A percentile compares a stretch with the other conserved stretches of the same genome.
Evolutionary conservation across 2,329 filamentous ascomycete genomes (phyloP).

Genomic region (Penicillium sp.): DNA sequence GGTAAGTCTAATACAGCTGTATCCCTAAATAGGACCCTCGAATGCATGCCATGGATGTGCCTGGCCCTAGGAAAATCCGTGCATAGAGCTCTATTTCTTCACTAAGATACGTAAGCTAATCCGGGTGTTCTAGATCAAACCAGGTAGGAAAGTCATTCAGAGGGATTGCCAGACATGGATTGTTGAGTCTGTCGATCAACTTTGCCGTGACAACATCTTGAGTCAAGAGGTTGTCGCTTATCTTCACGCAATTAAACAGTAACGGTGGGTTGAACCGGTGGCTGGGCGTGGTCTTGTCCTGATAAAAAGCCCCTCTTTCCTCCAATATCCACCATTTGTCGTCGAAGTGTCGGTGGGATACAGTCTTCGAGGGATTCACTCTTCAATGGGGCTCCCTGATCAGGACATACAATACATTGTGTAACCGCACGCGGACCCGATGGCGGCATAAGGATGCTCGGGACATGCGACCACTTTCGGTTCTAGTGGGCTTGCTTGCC

Average conservation of each 20-base stretch:
- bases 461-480: not conserved
- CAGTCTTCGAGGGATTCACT: not conserved
- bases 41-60: not conserved
- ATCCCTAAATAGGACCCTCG: not conserved
- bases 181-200: slow-evolving; percentile 31
- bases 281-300: not conserved
- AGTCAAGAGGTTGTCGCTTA: slow-evolving; percentile 20
- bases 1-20: not conserved
- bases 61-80: not conserved
- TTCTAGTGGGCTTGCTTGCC: not conserved
- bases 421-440: not conserved
- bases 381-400: not conserved
- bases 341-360: not conserved
- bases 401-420: not conserved
- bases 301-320: not conserved
- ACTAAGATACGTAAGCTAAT: not conserved
- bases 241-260: slow-evolving; percentile 25
- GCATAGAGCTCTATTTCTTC: no score
- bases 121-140: not conserved
- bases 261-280: not conserved
- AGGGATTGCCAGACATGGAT: slow-evolving; percentile 39
- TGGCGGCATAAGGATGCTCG: not conserved
- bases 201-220: slow-evolving; percentile 29
- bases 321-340: no score
- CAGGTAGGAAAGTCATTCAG: slow-evolving; percentile 22